These are phyloP conservation scores for Tetrahymena elliotti DNA, from an alignment of 73 alveolate genomes.

Conservation along the genomic window DNA sequence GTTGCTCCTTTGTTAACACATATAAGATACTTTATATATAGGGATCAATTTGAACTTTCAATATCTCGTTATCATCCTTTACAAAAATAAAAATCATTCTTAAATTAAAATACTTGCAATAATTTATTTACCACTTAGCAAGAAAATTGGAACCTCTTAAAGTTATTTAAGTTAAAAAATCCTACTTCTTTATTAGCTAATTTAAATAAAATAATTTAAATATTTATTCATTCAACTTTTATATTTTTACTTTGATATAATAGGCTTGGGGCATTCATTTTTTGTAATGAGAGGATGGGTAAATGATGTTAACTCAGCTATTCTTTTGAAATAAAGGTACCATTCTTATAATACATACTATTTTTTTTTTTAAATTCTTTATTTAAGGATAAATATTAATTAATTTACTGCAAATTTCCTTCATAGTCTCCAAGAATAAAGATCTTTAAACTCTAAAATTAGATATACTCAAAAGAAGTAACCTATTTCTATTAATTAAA, in stretches of 20 bases:
- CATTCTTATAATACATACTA: background rate
- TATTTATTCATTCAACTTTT: background rate
- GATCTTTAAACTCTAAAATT: background rate
- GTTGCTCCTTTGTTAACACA: background rate
- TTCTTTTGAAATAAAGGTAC: background rate
- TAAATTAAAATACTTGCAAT: no score
- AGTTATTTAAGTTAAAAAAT: background rate
- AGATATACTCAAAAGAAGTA: background rate
- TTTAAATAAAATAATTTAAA: background rate
- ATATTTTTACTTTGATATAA: background rate
- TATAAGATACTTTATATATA: background rate
- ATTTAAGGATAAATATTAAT: no score
- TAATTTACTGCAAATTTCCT: background rate
- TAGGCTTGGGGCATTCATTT: background rate
- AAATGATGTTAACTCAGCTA: background rate
- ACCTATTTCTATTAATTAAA: background rate
- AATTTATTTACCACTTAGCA: background rate
- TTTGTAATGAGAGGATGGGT: background rate
- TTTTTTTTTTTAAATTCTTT: no score
- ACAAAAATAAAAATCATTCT: background rate
- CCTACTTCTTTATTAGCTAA: background rate
- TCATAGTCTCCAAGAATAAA: background rate
- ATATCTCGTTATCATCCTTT: background rate
- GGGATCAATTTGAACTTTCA: background rate
- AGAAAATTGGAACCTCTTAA: background rate